A percentile compares a stretch with the other conserved stretches of the same genome.
Conservation (phyloP, 2,329 filamentous ascomycete genomes). For the Kalmusia sp. region DNA sequence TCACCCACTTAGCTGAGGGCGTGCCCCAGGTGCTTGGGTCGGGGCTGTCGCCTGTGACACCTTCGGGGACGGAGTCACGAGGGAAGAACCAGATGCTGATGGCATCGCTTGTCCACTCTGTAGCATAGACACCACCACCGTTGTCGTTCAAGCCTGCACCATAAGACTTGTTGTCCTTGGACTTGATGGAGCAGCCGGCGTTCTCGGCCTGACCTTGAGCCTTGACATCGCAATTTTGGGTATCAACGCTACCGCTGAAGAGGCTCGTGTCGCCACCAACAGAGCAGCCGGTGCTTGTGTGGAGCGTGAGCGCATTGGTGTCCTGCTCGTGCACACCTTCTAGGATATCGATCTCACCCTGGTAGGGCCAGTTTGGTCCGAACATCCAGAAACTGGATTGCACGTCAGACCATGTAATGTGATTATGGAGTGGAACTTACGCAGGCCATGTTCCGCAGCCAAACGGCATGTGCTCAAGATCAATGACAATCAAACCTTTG, state of each 20-base stretch:
- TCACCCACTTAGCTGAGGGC: conserved; percentile 70
- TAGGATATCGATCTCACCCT: conserved; percentile 59
- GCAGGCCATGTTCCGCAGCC: conserved; percentile 62
- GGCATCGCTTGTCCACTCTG: conserved; percentile 69
- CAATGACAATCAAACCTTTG: conserved; percentile 56
- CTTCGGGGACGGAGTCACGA: conserved; percentile 68
- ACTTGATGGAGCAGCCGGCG: conserved; percentile 52
- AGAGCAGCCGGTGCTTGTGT: conserved; percentile 54
- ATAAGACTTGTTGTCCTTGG: conserved; percentile 51
- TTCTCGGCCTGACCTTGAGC: conserved; percentile 48
- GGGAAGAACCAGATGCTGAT: conserved; percentile 88
- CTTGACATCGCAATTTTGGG: conserved; percentile 58
- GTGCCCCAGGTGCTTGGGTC: conserved; percentile 72
- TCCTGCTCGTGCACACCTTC: conserved; percentile 55
- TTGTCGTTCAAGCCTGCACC: conserved; percentile 61
- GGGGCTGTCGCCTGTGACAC: conserved; percentile 67
- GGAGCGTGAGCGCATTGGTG: conserved; percentile 55
- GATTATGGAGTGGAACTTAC: conserved; percentile 18
- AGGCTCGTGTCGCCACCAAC: conserved; percentile 47
- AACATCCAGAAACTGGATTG: conserved; percentile 39
- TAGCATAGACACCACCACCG: conserved; percentile 55
- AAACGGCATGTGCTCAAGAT: conserved; percentile 60
- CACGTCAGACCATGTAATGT: conserved; percentile 13
- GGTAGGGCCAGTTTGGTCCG: conserved; percentile 39
- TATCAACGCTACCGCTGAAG: conserved; percentile 58